Evolutionary conservation across 2,329 filamentous ascomycete genomes (phyloP).

Genomic region (Rachicladosporium sp.): DNA sequence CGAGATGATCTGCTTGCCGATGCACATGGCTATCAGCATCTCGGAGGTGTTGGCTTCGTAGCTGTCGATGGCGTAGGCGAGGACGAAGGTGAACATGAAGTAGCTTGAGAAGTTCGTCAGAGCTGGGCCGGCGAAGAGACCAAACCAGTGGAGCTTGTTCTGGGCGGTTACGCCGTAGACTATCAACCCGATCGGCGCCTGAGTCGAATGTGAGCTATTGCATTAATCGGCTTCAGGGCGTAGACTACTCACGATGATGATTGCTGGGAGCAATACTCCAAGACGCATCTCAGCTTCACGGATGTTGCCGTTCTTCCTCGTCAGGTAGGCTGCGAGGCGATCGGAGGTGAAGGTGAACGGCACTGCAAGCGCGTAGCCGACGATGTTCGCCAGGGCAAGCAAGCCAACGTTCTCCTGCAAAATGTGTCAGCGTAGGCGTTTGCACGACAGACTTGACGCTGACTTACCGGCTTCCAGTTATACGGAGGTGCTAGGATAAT

Average conservation of each 20-base stretch:
- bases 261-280: conserved; percentile 23
- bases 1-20: conserved; percentile 25
- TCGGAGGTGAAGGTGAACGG: conserved; percentile 21
- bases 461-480: conserved; percentile 15
- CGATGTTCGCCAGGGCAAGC: conserved; percentile 23
- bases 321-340: conserved; percentile 20
- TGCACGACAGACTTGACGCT: no score
- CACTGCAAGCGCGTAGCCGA: conserved; percentile 24
- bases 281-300: conserved; percentile 23
- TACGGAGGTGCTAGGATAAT: conserved; percentile 24
- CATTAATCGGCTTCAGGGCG: no score
- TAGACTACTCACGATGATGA: conserved; percentile 15
- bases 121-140: conserved; percentile 26
- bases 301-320: conserved; percentile 15
- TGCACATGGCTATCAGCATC: conserved; percentile 41
- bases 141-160: conserved; percentile 24
- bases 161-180: conserved; percentile 25
- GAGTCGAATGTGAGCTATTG: no score
- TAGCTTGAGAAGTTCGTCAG: conserved; percentile 24
- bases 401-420: conserved; percentile 15
- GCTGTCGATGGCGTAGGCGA: conserved; percentile 49
- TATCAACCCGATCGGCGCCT: conserved; percentile 21
- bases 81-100: conserved; percentile 35
- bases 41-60: conserved; percentile 48
- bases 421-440: background rate